Base-by-base conservation (phyloP, 78 protist species). In the Dictyostelium intermedium region DNA sequence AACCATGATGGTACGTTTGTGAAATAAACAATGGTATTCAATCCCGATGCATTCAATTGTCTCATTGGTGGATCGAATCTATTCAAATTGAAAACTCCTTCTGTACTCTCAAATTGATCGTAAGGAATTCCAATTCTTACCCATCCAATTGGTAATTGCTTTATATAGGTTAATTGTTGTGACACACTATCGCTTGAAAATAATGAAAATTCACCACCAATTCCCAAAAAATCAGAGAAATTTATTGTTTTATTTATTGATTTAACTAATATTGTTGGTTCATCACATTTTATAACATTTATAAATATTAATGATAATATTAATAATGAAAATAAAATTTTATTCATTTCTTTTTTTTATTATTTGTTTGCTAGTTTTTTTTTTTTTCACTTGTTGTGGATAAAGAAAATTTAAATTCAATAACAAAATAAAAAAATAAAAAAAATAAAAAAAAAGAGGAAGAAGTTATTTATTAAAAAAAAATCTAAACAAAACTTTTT, bases 41-140 rank as follows among this genome's bases (percentile, higher is more conserved):
- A 72, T 34, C 79, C 79, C 1, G 79, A 72, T 34, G 79, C 79
- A 27, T 72, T 72, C 16, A 72, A 11, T 72, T 72, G 79, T 34
- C 45, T 34, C 79, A 72, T 72, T 27, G 41, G 79, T 72, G 79
- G 47, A 34, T 72, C 79, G 25, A 72, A 72, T 11, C 74, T 4
- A 11, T 66, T 30, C 18, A 66, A 66, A 27, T 66, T 27, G 35
- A 27, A 27, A 23, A 25, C 35, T 11, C 74, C 74, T 10, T 66
- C 74, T 66, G 37, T 66, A 14, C 25, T 13, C n/a, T 72, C 79
- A 1, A 72, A 72, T 72, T 72, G 39, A 34, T 72, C 27, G 16
- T 27, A 72, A 13, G n/a, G 43, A 72, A 72, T 72, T 34, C 79
- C 79, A 72, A 72, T 72, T 72, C 79, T 72, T 34, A 72, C 25